Conservation (phyloP, 2,329 filamentous ascomycete species). For the Cryphonectria parasitica region DNA sequence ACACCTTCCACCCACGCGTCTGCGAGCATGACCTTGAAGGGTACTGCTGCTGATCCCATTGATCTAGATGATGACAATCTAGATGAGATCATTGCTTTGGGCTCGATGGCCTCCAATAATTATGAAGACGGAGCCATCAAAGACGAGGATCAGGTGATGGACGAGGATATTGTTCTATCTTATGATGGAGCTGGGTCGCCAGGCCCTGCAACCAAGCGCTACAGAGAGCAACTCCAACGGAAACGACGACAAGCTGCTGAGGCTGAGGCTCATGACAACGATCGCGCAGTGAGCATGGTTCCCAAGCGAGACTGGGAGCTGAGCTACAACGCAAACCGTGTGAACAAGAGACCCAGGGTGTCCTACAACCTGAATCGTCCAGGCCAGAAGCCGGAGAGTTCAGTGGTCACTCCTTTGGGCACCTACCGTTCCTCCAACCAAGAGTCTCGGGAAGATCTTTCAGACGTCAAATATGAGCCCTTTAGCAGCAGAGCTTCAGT, state of each 20-base stretch:
- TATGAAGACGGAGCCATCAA: not conserved
- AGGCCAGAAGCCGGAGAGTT: not conserved
- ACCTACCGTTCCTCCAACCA: not conserved
- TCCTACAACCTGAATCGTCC: not conserved
- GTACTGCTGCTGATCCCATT: not conserved
- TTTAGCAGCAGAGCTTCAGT: not conserved
- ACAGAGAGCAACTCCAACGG: not conserved
- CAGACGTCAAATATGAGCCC: not conserved
- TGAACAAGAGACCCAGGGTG: not conserved
- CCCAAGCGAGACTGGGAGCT: not conserved
- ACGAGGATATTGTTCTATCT: not conserved
- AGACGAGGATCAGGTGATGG: not conserved
- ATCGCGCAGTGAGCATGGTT: not conserved
- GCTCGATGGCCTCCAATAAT: not conserved
- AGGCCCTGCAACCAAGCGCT: not conserved
- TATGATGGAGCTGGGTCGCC: not conserved
- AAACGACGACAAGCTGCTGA: not conserved
- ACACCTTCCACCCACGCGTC: not conserved
- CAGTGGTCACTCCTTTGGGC: not conserved
- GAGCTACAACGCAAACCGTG: not conserved
- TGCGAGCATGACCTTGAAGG: not conserved
- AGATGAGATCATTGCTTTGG: not conserved
- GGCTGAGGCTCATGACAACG: not conserved
- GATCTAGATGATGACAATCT: not conserved
- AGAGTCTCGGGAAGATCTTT: not conserved